Evolutionary conservation across 306 rosid species (phyloP), one percentile per base, ranked within the genome.

Genomic region (Prunus armeniaca): DNA sequence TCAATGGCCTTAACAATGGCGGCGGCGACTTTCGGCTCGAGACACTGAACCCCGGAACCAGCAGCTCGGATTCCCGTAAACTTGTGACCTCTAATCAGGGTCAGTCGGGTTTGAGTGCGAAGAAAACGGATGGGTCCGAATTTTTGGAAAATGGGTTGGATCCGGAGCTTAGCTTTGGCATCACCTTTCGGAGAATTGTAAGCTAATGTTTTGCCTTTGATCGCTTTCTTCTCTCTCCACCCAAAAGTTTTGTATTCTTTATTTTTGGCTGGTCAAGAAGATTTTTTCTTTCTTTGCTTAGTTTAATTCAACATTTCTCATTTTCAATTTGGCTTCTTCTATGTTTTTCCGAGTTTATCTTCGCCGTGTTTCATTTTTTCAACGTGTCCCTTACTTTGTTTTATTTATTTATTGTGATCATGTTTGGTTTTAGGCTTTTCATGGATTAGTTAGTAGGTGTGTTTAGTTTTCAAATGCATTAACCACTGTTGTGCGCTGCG

Each of bases 101-200:
- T 24, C 54, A 49, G 22, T 72, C 82, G 13, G 72, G 60, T 18
- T 47, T 65, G 15, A 77, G 76, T 6, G 75, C 83, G 14, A 91
- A 84, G 72, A 96, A 83, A 75, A 69, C 56, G 5, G 99, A 89
- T 38, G 86, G 61, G 69, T 81, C 92, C 11, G 99, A 92, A 74
- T 76, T 76, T 52, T 72, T 78, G 20, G 97, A 95, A 19, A 72
- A 47, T 64, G 97, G 92, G 71, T 84, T 91, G 85, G 99, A 96
- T 87, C 96, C 97, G 28, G 99, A 96, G 85, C 91, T 96, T 83
- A 86, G 91, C 80, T 81, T 96, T 28, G 93, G 90, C 11, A 91
- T 89, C 58, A 89, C 99, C 25, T 76, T 83, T 71, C 86, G 98
- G 41, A 88, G 89, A 82, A 96, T 95, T 69, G 99, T 95, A 76